Evolutionary conservation across 164 flowering plant species (phyloP).

Genomic region (Hamamelis virginiana): DNA sequence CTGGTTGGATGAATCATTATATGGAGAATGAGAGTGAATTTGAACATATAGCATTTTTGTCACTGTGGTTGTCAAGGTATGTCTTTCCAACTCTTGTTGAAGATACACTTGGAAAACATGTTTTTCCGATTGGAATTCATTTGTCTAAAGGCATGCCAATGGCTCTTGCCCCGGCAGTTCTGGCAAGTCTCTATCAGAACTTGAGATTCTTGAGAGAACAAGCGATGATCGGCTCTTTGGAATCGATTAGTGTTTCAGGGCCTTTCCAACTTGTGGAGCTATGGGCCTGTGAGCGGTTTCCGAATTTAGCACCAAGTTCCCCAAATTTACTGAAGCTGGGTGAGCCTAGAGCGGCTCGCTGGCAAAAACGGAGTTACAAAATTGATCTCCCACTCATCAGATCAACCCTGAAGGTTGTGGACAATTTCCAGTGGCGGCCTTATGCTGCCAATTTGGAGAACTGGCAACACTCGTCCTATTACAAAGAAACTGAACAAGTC

Average conservation of each 20-base stretch:
- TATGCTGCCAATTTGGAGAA: slow-evolving; percentile 3
- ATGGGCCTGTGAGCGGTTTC: slow-evolving; percentile 7
- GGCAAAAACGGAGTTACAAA: not conserved
- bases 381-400: not conserved
- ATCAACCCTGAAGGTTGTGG: not conserved
- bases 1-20: slow-evolving; percentile 14
- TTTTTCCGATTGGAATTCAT: not conserved
- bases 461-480: not conserved
- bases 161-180: not conserved
- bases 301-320: not conserved
- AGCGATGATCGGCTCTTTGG: not conserved
- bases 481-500: not conserved
- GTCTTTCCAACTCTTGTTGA: slow-evolving; percentile 6
- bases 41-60: slow-evolving; percentile 22
- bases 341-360: not conserved
- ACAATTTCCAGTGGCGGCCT: slow-evolving; percentile 4
- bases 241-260: not conserved
- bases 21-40: not conserved
- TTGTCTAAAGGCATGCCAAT: slow-evolving; percentile 2
- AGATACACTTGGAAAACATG: not conserved
- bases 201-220: not conserved
- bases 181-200: not conserved
- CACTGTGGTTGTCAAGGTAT: slow-evolving; percentile 18
- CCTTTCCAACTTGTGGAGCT: not conserved
- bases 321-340: not conserved